phyloP scores from a whole-genome alignment of 2,329 filamentous ascomycete genomes.

The Trichoderma lentiforme region DNA sequence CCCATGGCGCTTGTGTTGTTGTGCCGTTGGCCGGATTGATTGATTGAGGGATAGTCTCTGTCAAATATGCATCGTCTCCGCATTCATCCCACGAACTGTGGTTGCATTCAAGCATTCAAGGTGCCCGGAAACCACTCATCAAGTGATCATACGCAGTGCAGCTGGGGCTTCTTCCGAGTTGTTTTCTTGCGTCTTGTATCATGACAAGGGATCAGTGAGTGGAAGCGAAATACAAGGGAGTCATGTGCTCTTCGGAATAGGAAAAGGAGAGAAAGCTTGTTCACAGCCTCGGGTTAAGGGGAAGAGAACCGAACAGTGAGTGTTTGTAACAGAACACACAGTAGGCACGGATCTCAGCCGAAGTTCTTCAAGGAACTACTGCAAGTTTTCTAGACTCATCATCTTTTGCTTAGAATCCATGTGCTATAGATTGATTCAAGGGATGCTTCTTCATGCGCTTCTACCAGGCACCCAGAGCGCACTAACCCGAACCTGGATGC shows the following conservation, averaged over 20 bases:
- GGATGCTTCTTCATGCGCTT: neutral
- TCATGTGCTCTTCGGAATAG: conserved; percentile 7
- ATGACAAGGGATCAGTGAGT: neutral
- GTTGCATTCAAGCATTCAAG: neutral
- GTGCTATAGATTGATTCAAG: neutral
- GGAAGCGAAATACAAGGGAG: conserved; percentile 7
- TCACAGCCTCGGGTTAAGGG: neutral
- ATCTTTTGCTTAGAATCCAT: neutral
- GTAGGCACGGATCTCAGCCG: neutral
- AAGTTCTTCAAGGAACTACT: neutral
- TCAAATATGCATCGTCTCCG: neutral
- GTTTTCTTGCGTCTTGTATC: neutral
- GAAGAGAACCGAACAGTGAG: neutral
- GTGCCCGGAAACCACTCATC: neutral
- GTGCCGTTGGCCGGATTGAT: neutral
- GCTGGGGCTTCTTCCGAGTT: conserved; percentile 1
- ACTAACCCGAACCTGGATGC: neutral
- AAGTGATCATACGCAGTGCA: neutral
- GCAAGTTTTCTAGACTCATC: neutral
- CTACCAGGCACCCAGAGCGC: neutral
- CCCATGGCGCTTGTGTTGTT: neutral
- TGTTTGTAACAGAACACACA: neutral
- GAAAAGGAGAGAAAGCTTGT: neutral
- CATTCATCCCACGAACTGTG: neutral
- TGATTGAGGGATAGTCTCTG: neutral